Evolutionary conservation across 2,329 filamentous ascomycete species (phyloP), one percentile per base, ranked within the genome.

Genomic region (Leptographium flavum): DNA sequence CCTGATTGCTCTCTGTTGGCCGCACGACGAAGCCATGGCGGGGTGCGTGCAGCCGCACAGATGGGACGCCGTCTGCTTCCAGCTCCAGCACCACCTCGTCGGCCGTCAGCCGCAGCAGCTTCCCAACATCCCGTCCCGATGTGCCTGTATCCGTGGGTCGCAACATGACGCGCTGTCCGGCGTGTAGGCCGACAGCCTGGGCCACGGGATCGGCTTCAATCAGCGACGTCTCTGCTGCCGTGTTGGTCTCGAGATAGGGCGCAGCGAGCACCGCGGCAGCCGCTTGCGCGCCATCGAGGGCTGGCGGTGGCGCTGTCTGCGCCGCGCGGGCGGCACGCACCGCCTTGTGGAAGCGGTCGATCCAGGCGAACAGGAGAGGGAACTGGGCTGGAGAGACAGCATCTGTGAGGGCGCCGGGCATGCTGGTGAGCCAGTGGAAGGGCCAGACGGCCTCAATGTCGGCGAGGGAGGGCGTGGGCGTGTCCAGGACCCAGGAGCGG

Each of bases 371-470:
- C 0, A 76, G 71, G 46, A 64, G 69, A 0, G 80, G 81, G 53
- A 74, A 83, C 33, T 60, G 62, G 17, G 59, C 57, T 14, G 63
- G 55, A 3, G 71, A 71, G 50, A 85, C 69, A 15, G 28, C 36
- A 6, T 13, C 10, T 6, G 8, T 9, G 39, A 83, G 64, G 14
- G 72, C 71, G 5, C 70, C 70, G 13, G 70, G 69, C 39, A 83
- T 63, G 11, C 60, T 62, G 3, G 61, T 57, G 2, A 84, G 59
- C 82, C 82, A 87, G 58, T 80, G 71, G 51, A 86, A 70, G 0
- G 73, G 68, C 78, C 77, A 85, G 13, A 81, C 62, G 37, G 72
- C 76, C 61, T 87, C 77, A 48, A 87, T 76, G 57, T 87, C 83
- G 4, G 74, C 78, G 50, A 84, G 58, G 1, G 65, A 69, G 2